Conservation (phyloP, 768 basidiomycete genomes). For the Trametes meyenii region DNA sequence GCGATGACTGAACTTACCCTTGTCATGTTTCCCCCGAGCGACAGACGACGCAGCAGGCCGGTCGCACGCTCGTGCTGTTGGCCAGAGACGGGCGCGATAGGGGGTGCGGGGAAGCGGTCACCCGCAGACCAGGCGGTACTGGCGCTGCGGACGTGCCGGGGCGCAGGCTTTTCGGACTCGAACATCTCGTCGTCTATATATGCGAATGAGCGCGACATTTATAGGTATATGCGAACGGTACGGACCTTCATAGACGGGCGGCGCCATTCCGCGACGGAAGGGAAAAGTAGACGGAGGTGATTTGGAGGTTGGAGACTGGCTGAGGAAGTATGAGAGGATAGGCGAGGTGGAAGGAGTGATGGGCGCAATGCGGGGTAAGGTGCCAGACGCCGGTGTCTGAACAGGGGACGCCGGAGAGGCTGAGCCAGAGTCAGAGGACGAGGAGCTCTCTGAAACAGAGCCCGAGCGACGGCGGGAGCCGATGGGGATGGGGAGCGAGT, state of each 20-base stretch:
- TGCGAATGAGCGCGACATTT: neutral
- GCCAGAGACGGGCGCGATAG: slow-evolving; percentile 46
- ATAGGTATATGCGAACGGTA: slow-evolving; percentile 4
- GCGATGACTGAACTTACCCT: slow-evolving; percentile 49
- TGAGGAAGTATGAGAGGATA: slow-evolving; percentile 70
- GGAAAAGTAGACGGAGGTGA: slow-evolving; percentile 54
- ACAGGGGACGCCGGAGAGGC: slow-evolving; percentile 54
- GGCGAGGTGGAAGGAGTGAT: slow-evolving; percentile 68
- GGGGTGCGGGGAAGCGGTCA: slow-evolving; percentile 53
- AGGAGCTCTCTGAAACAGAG: slow-evolving; percentile 50
- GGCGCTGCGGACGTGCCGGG: slow-evolving; percentile 49
- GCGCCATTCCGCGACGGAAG: slow-evolving; percentile 56
- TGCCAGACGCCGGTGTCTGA: slow-evolving; percentile 51
- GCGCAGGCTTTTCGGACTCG: slow-evolving; percentile 20
- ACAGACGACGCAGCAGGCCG: slow-evolving; percentile 74
- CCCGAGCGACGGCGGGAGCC: slow-evolving; percentile 56
- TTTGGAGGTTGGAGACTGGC: slow-evolving; percentile 56
- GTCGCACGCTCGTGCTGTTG: slow-evolving; percentile 65
- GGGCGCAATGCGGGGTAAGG: slow-evolving; percentile 46
- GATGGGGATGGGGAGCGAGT: slow-evolving; percentile 70
- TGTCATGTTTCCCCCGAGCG: slow-evolving; percentile 59
- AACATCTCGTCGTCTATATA: slow-evolving; percentile 24
- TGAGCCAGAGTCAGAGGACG: slow-evolving; percentile 24
- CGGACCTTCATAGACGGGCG: slow-evolving; percentile 65
- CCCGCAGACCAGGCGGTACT: slow-evolving; percentile 53